Evolutionary conservation across 805 yeast genomes (phyloP).

Genomic region (Lachancea meyersii): DNA sequence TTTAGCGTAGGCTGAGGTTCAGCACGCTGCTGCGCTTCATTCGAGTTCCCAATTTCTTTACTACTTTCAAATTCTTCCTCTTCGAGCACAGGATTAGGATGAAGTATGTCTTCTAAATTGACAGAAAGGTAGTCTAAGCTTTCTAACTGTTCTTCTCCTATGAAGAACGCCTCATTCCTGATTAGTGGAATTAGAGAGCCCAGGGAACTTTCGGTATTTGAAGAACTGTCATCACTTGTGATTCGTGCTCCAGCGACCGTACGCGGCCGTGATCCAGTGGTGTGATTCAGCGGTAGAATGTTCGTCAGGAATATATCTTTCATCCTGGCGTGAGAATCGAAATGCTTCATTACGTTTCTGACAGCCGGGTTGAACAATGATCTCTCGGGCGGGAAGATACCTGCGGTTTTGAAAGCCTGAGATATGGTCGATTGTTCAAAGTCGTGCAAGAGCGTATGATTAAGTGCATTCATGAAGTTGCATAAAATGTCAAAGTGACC

Average conservation of each 20-base stretch:
- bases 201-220: neutral
- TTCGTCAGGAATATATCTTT: conserved; percentile 6
- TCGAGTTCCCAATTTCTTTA: neutral
- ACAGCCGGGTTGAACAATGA: conserved; percentile 9
- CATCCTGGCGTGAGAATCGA: conserved; percentile 8
- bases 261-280: neutral
- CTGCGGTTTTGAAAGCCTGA: conserved; percentile 7
- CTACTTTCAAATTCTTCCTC: neutral
- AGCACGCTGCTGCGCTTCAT: neutral
- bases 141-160: conserved; percentile 8
- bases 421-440: conserved; percentile 1
- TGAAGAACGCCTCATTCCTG: conserved; percentile 5
- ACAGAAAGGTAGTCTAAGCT: conserved; percentile 6
- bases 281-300: conserved; percentile 3
- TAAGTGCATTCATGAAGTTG: conserved; percentile 8
- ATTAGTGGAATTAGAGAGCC: conserved; percentile 5
- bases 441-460: conserved; percentile 2
- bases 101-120: neutral
- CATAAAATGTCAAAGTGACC: conserved; percentile 10
- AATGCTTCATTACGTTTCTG: conserved; percentile 8
- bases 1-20: neutral
- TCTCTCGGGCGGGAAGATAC: conserved; percentile 7
- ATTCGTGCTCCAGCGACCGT: conserved; percentile 4
- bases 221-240: neutral
- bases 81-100: neutral